Evolutionary conservation across 352 stramenopile genomes (phyloP).

Genomic region (Globisporangium barbulae): DNA sequence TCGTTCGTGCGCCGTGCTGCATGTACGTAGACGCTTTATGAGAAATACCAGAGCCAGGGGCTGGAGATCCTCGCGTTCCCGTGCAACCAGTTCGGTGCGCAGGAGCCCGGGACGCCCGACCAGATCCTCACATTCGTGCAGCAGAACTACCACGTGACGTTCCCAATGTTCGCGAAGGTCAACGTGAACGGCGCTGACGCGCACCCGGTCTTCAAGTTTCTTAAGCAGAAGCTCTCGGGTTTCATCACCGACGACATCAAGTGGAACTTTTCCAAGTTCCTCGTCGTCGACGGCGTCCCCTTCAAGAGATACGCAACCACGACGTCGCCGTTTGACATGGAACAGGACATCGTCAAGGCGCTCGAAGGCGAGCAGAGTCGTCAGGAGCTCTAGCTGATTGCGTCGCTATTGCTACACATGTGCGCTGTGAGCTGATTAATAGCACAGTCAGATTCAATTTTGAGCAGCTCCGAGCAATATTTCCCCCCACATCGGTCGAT

Average conservation of each 20-base stretch:
- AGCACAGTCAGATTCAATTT: background rate
- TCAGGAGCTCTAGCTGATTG: constrained; percentile 12
- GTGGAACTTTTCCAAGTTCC: constrained; percentile 90
- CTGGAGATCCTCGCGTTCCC: constrained; percentile 93
- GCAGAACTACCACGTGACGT: constrained; percentile 71
- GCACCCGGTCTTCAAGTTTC: constrained; percentile 88
- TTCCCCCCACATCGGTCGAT: no score
- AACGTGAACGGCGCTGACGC: constrained; percentile 92
- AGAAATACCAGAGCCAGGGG: constrained; percentile 65
- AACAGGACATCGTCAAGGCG: constrained; percentile 57
- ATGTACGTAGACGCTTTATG: constrained; percentile 49
- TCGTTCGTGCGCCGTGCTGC: no score
- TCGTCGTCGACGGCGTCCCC: constrained; percentile 70
- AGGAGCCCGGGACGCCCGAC: constrained; percentile 75
- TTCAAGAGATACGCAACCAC: constrained; percentile 67
- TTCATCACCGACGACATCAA: constrained; percentile 78
- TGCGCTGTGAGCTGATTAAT: background rate
- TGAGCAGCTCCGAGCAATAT: background rate
- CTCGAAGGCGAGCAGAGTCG: constrained; percentile 13
- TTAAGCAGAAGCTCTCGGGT: constrained; percentile 69
- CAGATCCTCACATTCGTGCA: constrained; percentile 80
- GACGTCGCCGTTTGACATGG: constrained; percentile 61
- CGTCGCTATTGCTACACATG: background rate
- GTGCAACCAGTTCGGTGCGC: constrained; percentile 95
- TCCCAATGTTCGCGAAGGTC: constrained; percentile 89